A percentile compares a stretch with the other conserved stretches of the same genome.
These are phyloP conservation scores for Claviceps arundinis DNA, from an alignment of 2,329 filamentous ascomycete species.

Conservation along the genomic window DNA sequence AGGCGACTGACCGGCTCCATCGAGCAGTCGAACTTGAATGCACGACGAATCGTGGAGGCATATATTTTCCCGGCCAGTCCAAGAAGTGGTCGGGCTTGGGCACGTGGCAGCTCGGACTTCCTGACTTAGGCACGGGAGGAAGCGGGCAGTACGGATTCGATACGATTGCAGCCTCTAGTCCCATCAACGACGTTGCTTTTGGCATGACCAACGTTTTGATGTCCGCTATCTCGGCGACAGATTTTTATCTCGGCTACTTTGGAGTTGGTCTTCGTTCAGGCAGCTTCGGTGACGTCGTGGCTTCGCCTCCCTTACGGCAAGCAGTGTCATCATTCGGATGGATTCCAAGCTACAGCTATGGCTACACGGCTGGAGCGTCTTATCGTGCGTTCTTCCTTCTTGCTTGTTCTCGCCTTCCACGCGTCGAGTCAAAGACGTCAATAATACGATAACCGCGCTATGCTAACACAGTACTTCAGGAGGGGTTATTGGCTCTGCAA, in stretches of 20 bases:
- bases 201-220: slow-evolving; percentile 33
- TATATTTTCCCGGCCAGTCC: slow-evolving; percentile 42
- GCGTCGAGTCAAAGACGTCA: background rate
- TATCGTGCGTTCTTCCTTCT: slow-evolving; percentile 41
- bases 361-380: slow-evolving; percentile 62
- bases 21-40: slow-evolving; percentile 36
- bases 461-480: slow-evolving; percentile 8
- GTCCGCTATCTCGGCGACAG: slow-evolving; percentile 40
- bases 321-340: slow-evolving; percentile 43
- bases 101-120: slow-evolving; percentile 44
- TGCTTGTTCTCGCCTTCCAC: background rate
- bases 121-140: slow-evolving; percentile 42
- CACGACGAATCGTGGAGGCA: slow-evolving; percentile 39
- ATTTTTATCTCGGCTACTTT: slow-evolving; percentile 40
- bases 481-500: slow-evolving; percentile 41
- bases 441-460: background rate
- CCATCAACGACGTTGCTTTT: slow-evolving; percentile 23
- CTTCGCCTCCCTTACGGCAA: slow-evolving; percentile 39
- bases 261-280: slow-evolving; percentile 43
- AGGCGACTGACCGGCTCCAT: slow-evolving; percentile 7
- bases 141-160: slow-evolving; percentile 55
- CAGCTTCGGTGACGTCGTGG: slow-evolving; percentile 34
- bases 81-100: slow-evolving; percentile 46
- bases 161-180: slow-evolving; percentile 27
- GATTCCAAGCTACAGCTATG: slow-evolving; percentile 62